Conservation (phyloP, 2,329 filamentous ascomycete species). For the Talaromyces sp. region DNA sequence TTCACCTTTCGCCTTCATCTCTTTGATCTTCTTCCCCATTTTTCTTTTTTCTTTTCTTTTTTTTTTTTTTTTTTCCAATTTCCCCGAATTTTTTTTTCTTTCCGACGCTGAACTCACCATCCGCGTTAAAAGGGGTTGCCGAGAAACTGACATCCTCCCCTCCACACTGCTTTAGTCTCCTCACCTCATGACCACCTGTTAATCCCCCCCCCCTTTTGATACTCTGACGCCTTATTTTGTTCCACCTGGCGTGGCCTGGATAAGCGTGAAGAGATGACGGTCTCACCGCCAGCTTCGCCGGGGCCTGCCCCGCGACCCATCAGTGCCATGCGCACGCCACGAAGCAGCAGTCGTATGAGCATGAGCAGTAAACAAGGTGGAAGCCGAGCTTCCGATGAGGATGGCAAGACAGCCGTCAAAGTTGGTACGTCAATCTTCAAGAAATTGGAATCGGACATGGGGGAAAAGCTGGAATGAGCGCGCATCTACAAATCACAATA, state of each 20-base stretch:
- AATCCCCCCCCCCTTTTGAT: not conserved
- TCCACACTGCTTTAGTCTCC: constrained; percentile 16
- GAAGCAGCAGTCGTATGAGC: constrained; percentile 85
- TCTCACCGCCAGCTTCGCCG: constrained; percentile 71
- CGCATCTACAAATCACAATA: not conserved
- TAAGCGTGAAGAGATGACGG: constrained; percentile 52
- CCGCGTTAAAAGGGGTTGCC: constrained; percentile 11
- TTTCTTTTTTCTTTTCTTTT: no score
- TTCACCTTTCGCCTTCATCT: no score
- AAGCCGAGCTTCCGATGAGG: constrained; percentile 86
- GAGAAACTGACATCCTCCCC: constrained; percentile 13
- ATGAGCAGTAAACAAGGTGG: constrained; percentile 72
- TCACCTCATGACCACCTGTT: constrained; percentile 22
- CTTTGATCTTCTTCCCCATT: no score
- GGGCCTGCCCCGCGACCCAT: constrained; percentile 67
- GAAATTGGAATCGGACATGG: constrained; percentile 1
- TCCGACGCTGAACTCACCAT: not conserved
- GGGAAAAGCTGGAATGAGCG: not conserved
- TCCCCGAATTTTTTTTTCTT: not conserved
- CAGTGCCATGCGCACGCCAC: constrained; percentile 75
- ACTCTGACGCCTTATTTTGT: constrained; percentile 6
- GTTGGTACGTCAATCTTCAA: constrained; percentile 70
- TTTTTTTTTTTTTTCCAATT: not conserved
- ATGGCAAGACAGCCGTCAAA: constrained; percentile 89
- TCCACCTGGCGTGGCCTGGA: constrained; percentile 25